phyloP scores from a whole-genome alignment of 2,329 filamentous ascomycete species.

The Neoarthrinium moseri region DNA sequence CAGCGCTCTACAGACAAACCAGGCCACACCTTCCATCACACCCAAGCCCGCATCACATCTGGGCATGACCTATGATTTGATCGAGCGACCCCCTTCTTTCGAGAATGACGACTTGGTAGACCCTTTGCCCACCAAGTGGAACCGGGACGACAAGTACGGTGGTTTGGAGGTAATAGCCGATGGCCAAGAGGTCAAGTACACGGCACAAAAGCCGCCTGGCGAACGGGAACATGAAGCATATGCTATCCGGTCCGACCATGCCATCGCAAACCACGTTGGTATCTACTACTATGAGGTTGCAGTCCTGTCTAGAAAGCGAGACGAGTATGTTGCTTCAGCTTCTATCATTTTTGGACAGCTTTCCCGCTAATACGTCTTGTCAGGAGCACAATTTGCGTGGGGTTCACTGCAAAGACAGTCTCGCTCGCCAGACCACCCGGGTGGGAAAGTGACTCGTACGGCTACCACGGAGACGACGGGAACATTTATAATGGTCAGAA shows the following conservation, averaged over 20 bases:
- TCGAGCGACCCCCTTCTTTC: conserved; percentile 67
- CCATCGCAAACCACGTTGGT: conserved; percentile 85
- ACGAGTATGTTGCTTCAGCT: conserved; percentile 46
- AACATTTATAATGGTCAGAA: conserved; percentile 57
- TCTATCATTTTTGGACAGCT: neutral
- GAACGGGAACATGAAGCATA: conserved; percentile 73
- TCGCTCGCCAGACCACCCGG: conserved; percentile 57
- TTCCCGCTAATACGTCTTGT: neutral
- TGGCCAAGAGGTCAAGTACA: conserved; percentile 69
- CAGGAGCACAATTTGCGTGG: conserved; percentile 63
- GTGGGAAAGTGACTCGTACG: conserved; percentile 68
- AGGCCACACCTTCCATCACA: conserved; percentile 48
- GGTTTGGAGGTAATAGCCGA: conserved; percentile 73
- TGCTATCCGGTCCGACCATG: conserved; percentile 77
- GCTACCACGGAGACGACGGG: conserved; percentile 69
- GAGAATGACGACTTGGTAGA: conserved; percentile 60
- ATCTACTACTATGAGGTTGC: conserved; percentile 89
- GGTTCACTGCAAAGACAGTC: conserved; percentile 56
- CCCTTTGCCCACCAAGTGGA: conserved; percentile 82
- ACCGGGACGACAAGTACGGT: conserved; percentile 69
- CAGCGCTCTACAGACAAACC: conserved; percentile 13
- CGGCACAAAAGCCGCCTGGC: conserved; percentile 41
- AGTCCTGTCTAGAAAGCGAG: conserved; percentile 48
- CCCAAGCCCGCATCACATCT: conserved; percentile 63
- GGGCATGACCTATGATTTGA: conserved; percentile 79